Percentiles rank a stretch among this genome's conserved stretches.
Evolutionary conservation across 2,329 filamentous ascomycete species (phyloP).

Genomic region (Ophiostoma angusticollis): DNA sequence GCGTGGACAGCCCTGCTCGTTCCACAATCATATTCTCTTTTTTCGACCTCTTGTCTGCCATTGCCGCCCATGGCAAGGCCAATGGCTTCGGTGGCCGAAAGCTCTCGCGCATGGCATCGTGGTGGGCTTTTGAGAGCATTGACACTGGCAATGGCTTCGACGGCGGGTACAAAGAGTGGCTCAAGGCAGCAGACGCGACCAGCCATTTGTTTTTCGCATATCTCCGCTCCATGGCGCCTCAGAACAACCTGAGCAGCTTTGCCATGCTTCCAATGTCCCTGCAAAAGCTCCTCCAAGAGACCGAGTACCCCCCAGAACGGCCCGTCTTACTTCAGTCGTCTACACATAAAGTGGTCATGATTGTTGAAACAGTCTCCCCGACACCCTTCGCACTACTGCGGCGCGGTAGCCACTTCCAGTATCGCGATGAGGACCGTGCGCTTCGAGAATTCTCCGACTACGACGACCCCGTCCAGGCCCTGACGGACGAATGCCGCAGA

Average conservation of each 20-base stretch:
- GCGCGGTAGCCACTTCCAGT: slow-evolving; percentile 88
- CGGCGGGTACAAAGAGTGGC: slow-evolving; percentile 82
- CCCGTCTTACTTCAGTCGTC: slow-evolving; percentile 64
- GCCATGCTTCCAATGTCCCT: slow-evolving; percentile 79
- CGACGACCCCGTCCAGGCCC: slow-evolving; percentile 72
- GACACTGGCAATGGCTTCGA: slow-evolving; percentile 88
- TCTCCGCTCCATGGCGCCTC: slow-evolving; percentile 77
- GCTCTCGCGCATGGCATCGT: slow-evolving; percentile 85
- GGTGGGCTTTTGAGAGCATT: slow-evolving; percentile 94
- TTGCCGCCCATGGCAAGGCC: slow-evolving; percentile 83
- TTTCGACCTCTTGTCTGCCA: slow-evolving; percentile 81
- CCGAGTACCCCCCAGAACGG: slow-evolving; percentile 79
- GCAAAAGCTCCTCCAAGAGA: slow-evolving; percentile 80
- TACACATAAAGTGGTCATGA: slow-evolving; percentile 89
- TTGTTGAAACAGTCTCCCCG: slow-evolving; percentile 86
- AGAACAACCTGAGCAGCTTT: slow-evolving; percentile 63
- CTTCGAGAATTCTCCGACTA: slow-evolving; percentile 77
- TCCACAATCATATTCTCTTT: slow-evolving; percentile 90
- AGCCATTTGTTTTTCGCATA: slow-evolving; percentile 98
- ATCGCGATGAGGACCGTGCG: slow-evolving; percentile 76
- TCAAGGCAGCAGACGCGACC: slow-evolving; percentile 82
- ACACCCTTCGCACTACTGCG: slow-evolving; percentile 86
- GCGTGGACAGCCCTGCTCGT: slow-evolving; percentile 74
- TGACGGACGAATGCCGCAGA: slow-evolving; percentile 88
- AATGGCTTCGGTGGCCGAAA: slow-evolving; percentile 92